A percentile compares a stretch with the other conserved stretches of the same genome.
Conservation (phyloP, 345 rosid species). For the Eucalyptus regnans region DNA sequence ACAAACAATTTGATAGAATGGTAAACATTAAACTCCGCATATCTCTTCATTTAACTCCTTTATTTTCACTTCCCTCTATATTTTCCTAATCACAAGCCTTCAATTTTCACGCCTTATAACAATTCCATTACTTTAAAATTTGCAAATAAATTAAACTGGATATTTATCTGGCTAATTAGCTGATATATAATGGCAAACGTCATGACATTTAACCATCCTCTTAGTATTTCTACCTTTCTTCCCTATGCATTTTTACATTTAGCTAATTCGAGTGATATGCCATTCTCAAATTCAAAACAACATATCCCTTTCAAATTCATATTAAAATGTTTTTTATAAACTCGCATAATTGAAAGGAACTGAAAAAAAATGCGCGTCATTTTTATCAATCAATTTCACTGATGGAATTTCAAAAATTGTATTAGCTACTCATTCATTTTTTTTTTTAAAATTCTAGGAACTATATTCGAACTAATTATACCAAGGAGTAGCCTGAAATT, state of each 20-base stretch:
- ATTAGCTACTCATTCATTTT: neutral
- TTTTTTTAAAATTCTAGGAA: rapidly evolving
- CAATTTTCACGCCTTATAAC: neutral
- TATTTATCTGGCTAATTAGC: too few species aligned
- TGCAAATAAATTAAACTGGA: too few species aligned
- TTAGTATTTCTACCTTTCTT: neutral
- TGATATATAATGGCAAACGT: neutral
- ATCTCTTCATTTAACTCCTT: neutral
- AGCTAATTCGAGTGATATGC: neutral
- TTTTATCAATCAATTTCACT: too few species aligned
- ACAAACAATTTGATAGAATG: neutral
- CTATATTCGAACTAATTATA: neutral
- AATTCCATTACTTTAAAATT: neutral
- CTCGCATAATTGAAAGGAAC: neutral
- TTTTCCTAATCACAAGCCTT: neutral
- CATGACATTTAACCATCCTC: neutral
- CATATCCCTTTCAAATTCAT: neutral
- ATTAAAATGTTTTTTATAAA: too few species aligned
- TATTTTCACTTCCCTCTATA: neutral
- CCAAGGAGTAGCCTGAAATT: neutral
- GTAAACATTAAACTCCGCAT: neutral
- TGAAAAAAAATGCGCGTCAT: neutral
- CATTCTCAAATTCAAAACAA: neutral
- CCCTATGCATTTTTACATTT: neutral
- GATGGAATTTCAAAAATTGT: neutral